Conservation (phyloP, 1,284 basidiomycete species). For the Heliocybe sulcata region DNA sequence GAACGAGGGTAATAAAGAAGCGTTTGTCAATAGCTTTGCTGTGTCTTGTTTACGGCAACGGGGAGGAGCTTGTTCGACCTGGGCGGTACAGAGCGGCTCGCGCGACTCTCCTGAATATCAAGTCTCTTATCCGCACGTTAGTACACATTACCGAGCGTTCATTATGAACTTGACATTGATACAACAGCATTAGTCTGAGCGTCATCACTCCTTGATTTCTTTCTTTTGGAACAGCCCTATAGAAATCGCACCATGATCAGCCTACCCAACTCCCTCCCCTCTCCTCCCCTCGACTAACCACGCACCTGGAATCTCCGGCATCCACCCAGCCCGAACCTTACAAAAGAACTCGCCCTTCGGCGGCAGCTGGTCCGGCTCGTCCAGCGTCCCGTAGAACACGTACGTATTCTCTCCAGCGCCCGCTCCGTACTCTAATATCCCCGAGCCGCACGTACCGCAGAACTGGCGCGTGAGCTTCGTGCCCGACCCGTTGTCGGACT, state of each 20-base stretch:
- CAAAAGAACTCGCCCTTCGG: constrained; percentile 23
- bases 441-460: constrained; percentile 15
- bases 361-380: constrained; percentile 17
- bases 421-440: constrained; percentile 15
- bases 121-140: too few species aligned
- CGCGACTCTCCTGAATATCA: too few species aligned
- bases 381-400: constrained; percentile 14
- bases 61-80: too few species aligned
- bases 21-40: too few species aligned
- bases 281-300: too few species aligned
- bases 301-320: constrained; percentile 16
- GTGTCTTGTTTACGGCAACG: too few species aligned
- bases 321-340: constrained; percentile 14
- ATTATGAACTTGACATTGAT: background rate
- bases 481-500: constrained; percentile 17
- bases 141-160: too few species aligned
- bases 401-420: constrained; percentile 10
- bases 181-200: background rate
- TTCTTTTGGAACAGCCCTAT: constrained; percentile 3
- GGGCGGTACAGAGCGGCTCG: too few species aligned
- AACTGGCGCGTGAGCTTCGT: constrained; percentile 17
- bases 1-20: too few species aligned
- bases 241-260: background rate
- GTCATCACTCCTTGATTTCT: constrained; percentile 1
- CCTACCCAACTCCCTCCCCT: background rate